A percentile compares a stretch with the other conserved stretches of the same genome.
Evolutionary conservation across 1,139 yeast species (phyloP).

Genomic region (Sugiyamaella novakii): DNA sequence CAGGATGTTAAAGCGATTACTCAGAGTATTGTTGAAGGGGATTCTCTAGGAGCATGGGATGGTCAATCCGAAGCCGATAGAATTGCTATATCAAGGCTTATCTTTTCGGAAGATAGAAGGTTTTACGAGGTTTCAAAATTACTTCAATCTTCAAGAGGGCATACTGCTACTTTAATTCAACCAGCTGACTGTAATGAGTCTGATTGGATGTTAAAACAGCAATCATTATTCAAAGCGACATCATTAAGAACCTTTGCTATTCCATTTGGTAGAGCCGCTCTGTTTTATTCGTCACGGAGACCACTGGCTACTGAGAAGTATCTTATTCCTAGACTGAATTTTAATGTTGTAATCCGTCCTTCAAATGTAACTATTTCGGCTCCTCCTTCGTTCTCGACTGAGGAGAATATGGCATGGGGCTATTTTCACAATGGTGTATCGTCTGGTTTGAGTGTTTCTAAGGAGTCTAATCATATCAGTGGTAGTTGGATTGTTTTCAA

Average conservation of each 20-base stretch:
- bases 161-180: constrained; percentile 46
- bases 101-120: constrained; percentile 77
- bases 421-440: constrained; percentile 91
- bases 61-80: constrained; percentile 68
- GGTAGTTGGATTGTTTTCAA: constrained; percentile 95
- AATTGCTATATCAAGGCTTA: constrained; percentile 63
- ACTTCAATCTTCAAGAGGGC: constrained; percentile 70
- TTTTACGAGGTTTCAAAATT: constrained; percentile 74
- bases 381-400: constrained; percentile 57
- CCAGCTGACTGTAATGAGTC: constrained; percentile 54
- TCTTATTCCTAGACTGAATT: constrained; percentile 74
- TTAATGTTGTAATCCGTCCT: constrained; percentile 68
- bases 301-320: constrained; percentile 87
- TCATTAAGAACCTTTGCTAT: constrained; percentile 74
- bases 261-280: constrained; percentile 78
- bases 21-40: constrained; percentile 52
- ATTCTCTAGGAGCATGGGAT: constrained; percentile 61
- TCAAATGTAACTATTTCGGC: constrained; percentile 63
- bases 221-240: constrained; percentile 63
- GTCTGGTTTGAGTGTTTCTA: constrained; percentile 77
- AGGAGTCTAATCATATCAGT: constrained; percentile 67
- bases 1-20: constrained; percentile 44
- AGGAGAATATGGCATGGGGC: constrained; percentile 72
- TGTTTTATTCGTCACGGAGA: constrained; percentile 65
- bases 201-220: constrained; percentile 59